These are phyloP conservation scores for Lentinula aciculospora DNA, from an alignment of 768 basidiomycete species.

Conservation along the genomic window DNA sequence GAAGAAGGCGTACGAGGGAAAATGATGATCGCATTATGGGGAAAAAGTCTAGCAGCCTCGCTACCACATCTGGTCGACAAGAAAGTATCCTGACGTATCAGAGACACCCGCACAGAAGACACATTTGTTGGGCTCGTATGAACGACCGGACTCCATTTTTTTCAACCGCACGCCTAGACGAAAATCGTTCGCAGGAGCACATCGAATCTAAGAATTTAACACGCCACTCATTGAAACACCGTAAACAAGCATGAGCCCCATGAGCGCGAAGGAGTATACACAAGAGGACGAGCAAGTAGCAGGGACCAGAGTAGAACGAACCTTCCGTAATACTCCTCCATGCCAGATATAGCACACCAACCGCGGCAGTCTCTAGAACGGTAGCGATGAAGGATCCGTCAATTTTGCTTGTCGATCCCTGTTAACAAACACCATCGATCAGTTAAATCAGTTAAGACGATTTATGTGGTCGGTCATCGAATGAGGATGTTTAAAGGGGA, in stretches of 20 bases:
- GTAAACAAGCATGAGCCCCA: background rate
- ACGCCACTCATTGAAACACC: background rate
- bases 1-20: background rate
- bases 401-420: conserved; percentile 62
- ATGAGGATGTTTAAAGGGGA: too few relatives aligned
- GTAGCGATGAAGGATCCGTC: conserved; percentile 90
- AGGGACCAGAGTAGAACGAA: conserved; percentile 23
- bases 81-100: background rate
- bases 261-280: too few relatives aligned
- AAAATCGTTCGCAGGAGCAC: too few relatives aligned
- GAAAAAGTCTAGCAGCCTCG: background rate
- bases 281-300: conserved; percentile 2
- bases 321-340: conserved; percentile 92
- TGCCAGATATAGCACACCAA: conserved; percentile 65
- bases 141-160: too few relatives aligned
- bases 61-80: background rate
- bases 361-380: conserved; percentile 70
- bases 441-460: background rate
- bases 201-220: too few relatives aligned
- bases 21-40: background rate
- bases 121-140: too few relatives aligned
- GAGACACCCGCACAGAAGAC: too few relatives aligned
- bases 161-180: too few relatives aligned
- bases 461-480: background rate
- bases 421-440: too few relatives aligned